Evolutionary conservation across 805 yeast genomes (phyloP), one percentile per base, ranked within the genome.

Genomic region (Wickerhamiella dianesei): DNA sequence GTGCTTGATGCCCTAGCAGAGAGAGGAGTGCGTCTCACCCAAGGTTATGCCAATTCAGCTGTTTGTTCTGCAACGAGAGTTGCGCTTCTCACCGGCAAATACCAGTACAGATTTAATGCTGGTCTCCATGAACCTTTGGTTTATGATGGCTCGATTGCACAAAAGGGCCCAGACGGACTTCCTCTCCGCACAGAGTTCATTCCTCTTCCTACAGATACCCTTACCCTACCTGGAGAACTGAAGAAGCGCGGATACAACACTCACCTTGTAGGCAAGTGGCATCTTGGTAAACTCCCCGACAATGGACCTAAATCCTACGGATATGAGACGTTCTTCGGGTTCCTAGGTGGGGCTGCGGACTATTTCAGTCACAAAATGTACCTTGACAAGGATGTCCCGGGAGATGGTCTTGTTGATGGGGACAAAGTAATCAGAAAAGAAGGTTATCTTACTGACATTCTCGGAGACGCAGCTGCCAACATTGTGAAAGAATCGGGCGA

Each of bases 1-100:
- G 71, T 73, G 49, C 61, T 76, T 16, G 58, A 69, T 17, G 63
- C 54, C 42, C 55, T 76, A 32, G 75, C 77, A 1, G 37, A 56
- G 6, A 55, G 59, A 5, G 80, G 81, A 3, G 53, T 69, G 18
- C 56, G 75, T 41, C 72, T 76, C 53, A 73, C 79, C 9, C 76
- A 76, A 49, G 76, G 77, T 59, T 79, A 77, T 50, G 72, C 81
- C 2, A 80, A 80, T 3, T 69, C 79, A 2, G 80, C 81, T 1
- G 81, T 80, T 1, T 77, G 81, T 53, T 75, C 81, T 2, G 81
- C 82, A 5, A 77, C 81, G 0, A 62, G 81, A 49, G 75, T 80
- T 12, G 76, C 76, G 76, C 64, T 77, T 2, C 59, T 76, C 40
- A 71, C 77, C 2, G 82, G 81, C 3, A 75, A 79, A 3, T 80